Percentiles rank a stretch among this genome's conserved stretches.
phyloP scores from a whole-genome alignment of 257 asterid species.

The Thymus mandschuricus region DNA sequence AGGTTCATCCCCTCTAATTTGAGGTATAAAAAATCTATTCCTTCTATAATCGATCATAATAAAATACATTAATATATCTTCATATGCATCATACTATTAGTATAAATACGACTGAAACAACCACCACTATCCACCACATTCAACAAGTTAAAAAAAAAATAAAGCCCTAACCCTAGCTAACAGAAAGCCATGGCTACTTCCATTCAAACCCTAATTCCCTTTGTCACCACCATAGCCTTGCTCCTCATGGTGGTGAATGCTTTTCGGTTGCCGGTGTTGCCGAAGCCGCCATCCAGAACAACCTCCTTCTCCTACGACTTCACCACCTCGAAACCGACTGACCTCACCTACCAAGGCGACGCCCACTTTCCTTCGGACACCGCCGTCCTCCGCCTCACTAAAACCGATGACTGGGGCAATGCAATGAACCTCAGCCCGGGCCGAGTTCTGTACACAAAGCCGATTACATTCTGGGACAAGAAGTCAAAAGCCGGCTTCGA shows the following conservation, averaged over 20 bases:
- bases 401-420: not conserved
- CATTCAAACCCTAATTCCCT: too few species aligned
- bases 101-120: not conserved
- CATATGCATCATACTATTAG: not conserved
- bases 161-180: not conserved
- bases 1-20: not conserved
- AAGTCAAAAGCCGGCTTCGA: too few species aligned
- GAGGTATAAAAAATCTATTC: not conserved
- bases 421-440: not conserved
- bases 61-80: too few species aligned
- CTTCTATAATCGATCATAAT: too few species aligned
- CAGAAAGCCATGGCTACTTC: not conserved
- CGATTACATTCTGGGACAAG: too few species aligned
- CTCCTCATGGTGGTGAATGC: not conserved
- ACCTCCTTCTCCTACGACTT: not conserved
- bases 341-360: not conserved
- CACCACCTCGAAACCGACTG: not conserved
- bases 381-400: constrained; percentile 5
- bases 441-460: too few species aligned
- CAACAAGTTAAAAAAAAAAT: not conserved
- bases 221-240: not conserved
- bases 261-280: not conserved
- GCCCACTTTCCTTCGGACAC: not conserved
- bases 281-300: not conserved
- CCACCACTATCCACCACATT: not conserved